Evolutionary conservation across 257 asterid genomes (phyloP).

Genomic region (Vinca minor): DNA sequence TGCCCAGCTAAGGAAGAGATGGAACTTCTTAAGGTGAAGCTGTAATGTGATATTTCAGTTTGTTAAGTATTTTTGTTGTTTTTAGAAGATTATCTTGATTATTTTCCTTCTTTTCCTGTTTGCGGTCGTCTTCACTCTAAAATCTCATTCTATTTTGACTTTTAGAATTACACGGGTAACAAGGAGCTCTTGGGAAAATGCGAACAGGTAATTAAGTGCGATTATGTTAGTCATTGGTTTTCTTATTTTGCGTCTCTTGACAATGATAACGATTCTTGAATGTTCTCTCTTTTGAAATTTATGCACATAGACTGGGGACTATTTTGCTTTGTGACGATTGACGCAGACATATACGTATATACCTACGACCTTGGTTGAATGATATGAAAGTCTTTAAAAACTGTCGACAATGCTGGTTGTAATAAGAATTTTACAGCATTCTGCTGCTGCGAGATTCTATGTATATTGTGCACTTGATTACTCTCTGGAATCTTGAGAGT

Average conservation of each 20-base stretch:
- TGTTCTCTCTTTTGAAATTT: no score
- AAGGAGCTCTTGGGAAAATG: conserved; percentile 86
- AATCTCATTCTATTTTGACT: conserved; percentile 18
- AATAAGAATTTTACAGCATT: background rate
- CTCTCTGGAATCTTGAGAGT: background rate
- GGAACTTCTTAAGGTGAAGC: conserved; percentile 89
- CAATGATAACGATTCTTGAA: background rate
- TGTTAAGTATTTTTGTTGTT: no score
- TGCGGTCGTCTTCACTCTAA: background rate
- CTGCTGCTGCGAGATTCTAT: background rate
- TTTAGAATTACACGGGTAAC: conserved; percentile 80
- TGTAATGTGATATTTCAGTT: background rate
- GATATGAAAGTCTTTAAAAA: background rate
- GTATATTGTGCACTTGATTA: background rate
- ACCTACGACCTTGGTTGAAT: background rate
- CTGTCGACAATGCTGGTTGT: background rate
- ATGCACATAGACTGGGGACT: no score
- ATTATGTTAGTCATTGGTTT: conserved; percentile 11
- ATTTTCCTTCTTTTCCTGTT: background rate
- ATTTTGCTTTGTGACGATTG: no score
- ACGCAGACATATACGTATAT: no score
- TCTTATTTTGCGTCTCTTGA: background rate
- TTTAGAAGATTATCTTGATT: background rate
- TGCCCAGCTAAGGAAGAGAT: conserved; percentile 99
- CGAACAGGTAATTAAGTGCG: conserved; percentile 64